Conservation (phyloP, 78 protist genomes). For the Dictyostelium intermedium region DNA sequence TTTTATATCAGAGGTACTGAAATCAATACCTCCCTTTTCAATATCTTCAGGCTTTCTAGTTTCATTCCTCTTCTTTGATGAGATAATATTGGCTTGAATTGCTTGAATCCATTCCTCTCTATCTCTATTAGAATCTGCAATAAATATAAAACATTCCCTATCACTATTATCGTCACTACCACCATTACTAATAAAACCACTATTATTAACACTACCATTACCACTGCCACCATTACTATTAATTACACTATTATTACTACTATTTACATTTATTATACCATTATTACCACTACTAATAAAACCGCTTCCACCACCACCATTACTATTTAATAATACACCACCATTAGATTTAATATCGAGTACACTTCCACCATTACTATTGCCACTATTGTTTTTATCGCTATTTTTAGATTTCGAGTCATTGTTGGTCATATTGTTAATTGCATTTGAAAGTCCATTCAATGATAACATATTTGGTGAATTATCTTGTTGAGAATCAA, state of each 20-base stretch:
- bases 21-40: constrained; percentile 57
- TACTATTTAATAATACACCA: background rate
- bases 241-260: background rate
- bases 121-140: constrained; percentile 32
- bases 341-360: background rate
- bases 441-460: background rate
- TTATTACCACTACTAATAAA: background rate
- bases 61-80: background rate
- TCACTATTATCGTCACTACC: background rate
- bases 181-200: background rate
- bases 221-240: background rate
- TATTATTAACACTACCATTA: background rate
- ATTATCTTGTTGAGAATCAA: background rate
- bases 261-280: background rate
- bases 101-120: constrained; percentile 48
- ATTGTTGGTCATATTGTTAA: background rate
- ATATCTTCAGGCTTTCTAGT: constrained; percentile 18
- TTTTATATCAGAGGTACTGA: constrained; percentile 23
- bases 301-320: background rate
- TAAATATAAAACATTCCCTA: background rate
- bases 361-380: background rate
- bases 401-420: background rate
- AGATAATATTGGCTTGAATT: background rate
- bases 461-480: background rate
- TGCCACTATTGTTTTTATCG: background rate